Base-by-base conservation (phyloP, 2,329 filamentous ascomycete species). In the Colletotrichum sp. region DNA sequence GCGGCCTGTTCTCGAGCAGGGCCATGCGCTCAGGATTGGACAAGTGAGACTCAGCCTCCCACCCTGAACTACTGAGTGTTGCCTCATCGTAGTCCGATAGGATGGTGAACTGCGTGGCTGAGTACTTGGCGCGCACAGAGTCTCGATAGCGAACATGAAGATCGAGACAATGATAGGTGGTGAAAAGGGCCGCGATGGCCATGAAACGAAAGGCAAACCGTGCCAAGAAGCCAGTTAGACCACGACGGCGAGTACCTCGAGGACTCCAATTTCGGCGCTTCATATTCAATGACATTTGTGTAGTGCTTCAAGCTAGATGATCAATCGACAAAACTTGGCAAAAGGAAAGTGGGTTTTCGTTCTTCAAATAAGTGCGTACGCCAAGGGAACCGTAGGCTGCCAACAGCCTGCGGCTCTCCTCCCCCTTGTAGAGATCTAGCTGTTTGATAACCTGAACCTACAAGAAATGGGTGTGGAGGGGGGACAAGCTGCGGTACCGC, bases 1-100 rank as follows among this genome's bases (percentile, higher is more conserved):
- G 75, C 7, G 66, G 34, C 8, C 78, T 77, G 61, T 80, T 77
- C 2, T 76, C 67, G 59, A 80, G 76, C 6, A 82, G 64, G 21
- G 52, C 65, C 6, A 34, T 24, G 16, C 77, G 65, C 26, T 65
- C 63, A 28, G 64, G 9, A 8, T 71, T 71, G 16, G 48, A n/a
- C 1, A 26, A 18, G 10, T 60, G 34, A 15, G 21, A n/a, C 16
- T 52, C 32, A 2, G 26, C 18, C 12, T 76, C 59, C 76, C 74
- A 74, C 1, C 39, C 70, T 5, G 60, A 21, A 26, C 74, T 57
- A 7, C 21, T 8, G 6, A 77, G 74, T 16, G 26, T n/a, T n/a
- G 60, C 69, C 12, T 71, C 52, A 15, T 77, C 74, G 21, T 67
- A 21, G 5, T 43, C 36, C 7, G 74, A 60, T 7, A 69, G 57